Conservation (phyloP, 345 rosid genomes). For the Luvunga scandens region DNA sequence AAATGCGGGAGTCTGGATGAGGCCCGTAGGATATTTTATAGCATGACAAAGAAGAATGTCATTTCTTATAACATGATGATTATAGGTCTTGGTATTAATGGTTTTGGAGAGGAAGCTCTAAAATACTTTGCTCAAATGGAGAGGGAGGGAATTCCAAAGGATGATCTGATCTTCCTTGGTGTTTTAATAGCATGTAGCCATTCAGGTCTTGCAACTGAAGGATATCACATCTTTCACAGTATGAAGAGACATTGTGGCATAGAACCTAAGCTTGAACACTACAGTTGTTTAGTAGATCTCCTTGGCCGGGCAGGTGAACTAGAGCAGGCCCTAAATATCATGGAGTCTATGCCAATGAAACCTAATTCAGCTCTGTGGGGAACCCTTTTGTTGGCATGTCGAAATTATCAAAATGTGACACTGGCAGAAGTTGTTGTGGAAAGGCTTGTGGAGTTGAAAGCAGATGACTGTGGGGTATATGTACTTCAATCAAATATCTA, state of each 20-base stretch:
- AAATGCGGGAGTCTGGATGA: conserved; percentile 38
- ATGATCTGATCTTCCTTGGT: conserved; percentile 32
- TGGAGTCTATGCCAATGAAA: conserved; percentile 25
- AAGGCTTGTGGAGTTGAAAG: conserved; percentile 29
- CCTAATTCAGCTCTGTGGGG: conserved; percentile 33
- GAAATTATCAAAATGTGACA: conserved; percentile 20
- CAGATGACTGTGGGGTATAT: conserved; percentile 26
- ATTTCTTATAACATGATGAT: conserved; percentile 41
- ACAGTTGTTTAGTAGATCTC: conserved; percentile 34
- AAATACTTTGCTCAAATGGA: conserved; percentile 29
- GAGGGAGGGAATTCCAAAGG: conserved; percentile 24
- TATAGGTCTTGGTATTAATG: conserved; percentile 36
- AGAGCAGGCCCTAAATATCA: conserved; percentile 15
- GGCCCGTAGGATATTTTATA: conserved; percentile 21
- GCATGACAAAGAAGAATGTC: conserved; percentile 27
- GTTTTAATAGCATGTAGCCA: conserved; percentile 36
- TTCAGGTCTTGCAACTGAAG: conserved; percentile 29
- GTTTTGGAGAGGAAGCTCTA: conserved; percentile 33
- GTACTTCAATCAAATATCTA: conserved; percentile 27
- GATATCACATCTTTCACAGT: conserved; percentile 17
- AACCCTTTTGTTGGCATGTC: conserved; percentile 33
- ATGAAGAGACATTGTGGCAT: conserved; percentile 22
- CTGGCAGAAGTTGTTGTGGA: conserved; percentile 27
- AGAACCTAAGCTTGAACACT: conserved; percentile 35
- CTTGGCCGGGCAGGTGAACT: conserved; percentile 22